Conservation (phyloP, 164 flowering plant genomes). For the Vitis labrusca region DNA sequence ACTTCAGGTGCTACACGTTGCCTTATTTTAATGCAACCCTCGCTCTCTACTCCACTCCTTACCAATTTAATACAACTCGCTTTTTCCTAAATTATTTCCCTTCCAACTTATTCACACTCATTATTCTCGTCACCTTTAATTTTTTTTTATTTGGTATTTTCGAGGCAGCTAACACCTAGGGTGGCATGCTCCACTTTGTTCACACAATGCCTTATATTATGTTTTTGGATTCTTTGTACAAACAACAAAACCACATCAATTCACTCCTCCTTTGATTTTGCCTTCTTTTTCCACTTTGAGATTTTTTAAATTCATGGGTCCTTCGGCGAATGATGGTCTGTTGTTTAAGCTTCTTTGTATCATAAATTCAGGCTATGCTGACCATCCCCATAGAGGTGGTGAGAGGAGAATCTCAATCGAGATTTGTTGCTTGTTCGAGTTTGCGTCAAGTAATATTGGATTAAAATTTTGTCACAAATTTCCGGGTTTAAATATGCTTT, state of each 20-base stretch:
- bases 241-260: background rate
- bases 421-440: no score
- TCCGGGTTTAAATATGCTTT: no score
- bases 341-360: no score
- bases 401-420: no score
- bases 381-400: no score
- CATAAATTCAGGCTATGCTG: no score
- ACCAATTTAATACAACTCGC: background rate
- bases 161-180: constrained; percentile 18
- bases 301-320: no score
- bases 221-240: constrained; percentile 11
- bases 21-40: constrained; percentile 10
- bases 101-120: background rate
- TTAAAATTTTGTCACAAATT: no score
- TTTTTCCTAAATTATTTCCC: background rate
- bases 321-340: no score
- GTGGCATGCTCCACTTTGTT: constrained; percentile 35
- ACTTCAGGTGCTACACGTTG: constrained; percentile 22
- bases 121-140: background rate
- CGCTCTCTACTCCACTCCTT: background rate
- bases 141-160: background rate
- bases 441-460: no score
- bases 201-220: constrained; percentile 6
- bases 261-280: no score
- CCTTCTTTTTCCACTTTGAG: no score